Evolutionary conservation across 345 rosid species (phyloP).

Genomic region (Lepidium africanum): DNA sequence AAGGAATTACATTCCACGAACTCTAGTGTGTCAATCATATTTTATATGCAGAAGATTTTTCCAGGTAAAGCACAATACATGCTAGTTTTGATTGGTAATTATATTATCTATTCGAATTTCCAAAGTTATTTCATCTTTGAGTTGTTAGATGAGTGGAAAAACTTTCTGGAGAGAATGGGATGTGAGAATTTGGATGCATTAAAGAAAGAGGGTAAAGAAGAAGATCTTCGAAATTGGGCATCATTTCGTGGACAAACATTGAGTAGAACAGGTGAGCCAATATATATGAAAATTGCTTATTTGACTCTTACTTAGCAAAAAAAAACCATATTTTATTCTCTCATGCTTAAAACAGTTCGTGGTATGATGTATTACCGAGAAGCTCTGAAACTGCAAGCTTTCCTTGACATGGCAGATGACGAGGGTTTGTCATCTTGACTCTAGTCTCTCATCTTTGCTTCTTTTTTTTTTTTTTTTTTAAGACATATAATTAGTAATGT

Average conservation of each 20-base stretch:
- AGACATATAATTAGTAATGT: background rate
- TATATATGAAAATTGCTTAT: background rate
- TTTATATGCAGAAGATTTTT: constrained; percentile 78
- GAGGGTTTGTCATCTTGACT: constrained; percentile 45
- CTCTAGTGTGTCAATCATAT: constrained; percentile 70
- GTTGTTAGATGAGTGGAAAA: constrained; percentile 80
- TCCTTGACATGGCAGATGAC: constrained; percentile 72
- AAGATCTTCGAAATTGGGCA: constrained; percentile 82
- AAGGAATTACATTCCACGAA: constrained; percentile 65
- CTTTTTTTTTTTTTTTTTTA: background rate
- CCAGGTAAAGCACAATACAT: constrained; percentile 46
- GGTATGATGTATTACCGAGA: constrained; percentile 97
- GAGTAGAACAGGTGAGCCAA: constrained; percentile 75
- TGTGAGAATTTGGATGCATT: constrained; percentile 43
- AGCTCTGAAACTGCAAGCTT: constrained; percentile 80
- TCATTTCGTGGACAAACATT: constrained; percentile 93
- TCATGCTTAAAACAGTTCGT: constrained; percentile 54
- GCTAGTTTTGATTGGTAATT: background rate
- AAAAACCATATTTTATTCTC: background rate
- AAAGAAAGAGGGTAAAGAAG: constrained; percentile 42
- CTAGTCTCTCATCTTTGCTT: background rate
- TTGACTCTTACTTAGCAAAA: background rate
- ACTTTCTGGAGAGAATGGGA: constrained; percentile 82
- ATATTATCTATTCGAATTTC: background rate
- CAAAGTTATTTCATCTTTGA: background rate